These are phyloP conservation scores for Escallonia herrerae DNA, from an alignment of 129 eudicot genomes.

Conservation along the genomic window DNA sequence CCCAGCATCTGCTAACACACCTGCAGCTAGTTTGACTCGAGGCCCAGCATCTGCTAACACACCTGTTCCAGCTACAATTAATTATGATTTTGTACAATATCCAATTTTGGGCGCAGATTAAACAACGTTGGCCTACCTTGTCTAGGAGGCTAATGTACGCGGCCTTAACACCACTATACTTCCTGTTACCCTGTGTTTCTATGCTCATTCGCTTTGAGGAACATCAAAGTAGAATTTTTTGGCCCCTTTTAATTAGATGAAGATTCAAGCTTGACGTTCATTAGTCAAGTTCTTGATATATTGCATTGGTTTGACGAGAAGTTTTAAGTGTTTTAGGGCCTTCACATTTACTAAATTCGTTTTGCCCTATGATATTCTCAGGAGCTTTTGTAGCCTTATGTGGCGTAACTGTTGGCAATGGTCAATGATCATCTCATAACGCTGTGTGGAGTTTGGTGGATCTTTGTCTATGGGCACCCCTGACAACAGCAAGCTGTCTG, in stretches of 20 bases:
- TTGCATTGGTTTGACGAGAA: background rate
- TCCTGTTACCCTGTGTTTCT: too few species aligned
- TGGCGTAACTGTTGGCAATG: background rate
- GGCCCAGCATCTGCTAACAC: too few species aligned
- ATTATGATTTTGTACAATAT: too few species aligned
- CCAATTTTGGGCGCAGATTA: too few species aligned
- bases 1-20: too few species aligned
- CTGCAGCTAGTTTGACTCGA: too few species aligned
- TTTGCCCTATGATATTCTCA: background rate
- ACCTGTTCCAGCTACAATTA: too few species aligned
- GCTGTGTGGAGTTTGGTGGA: constrained; percentile 1
- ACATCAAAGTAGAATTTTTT: too few species aligned
- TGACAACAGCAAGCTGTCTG: constrained; percentile 19
- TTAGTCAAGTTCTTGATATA: background rate
- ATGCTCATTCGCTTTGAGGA: too few species aligned
- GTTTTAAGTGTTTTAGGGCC: background rate
- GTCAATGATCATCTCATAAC: constrained; percentile 16
- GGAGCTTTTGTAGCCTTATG: background rate
- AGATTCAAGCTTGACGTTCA: background rate
- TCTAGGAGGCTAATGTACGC: too few species aligned
- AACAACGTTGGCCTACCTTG: too few species aligned
- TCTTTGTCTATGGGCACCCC: constrained; percentile 22
- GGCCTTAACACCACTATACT: too few species aligned
- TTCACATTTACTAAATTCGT: background rate
- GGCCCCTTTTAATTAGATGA: background rate